Evolutionary conservation across 371 early-diverging fungal species (phyloP).

Genomic region (Apophysomyces sp.): DNA sequence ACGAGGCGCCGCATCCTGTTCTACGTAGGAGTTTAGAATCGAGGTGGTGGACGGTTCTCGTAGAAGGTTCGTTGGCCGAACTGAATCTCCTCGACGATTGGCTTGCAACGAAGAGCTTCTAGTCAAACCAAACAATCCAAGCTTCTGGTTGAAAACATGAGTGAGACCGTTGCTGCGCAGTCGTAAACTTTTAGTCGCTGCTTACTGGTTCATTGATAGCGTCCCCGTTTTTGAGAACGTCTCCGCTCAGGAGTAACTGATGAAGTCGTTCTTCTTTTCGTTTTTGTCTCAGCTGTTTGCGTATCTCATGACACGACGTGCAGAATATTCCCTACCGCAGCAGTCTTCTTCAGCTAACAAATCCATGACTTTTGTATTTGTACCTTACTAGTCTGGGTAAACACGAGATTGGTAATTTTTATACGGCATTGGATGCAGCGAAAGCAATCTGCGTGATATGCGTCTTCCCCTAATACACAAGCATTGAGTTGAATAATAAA

Average conservation of each 20-base stretch:
- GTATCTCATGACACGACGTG: conserved; percentile 44
- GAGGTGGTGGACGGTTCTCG: conserved; percentile 6
- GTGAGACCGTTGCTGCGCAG: background rate
- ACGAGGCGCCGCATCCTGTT: background rate
- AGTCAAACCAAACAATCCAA: background rate
- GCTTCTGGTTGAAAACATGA: background rate
- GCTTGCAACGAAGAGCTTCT: background rate
- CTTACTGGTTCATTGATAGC: too few species aligned
- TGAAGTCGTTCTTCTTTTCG: conserved; percentile 37
- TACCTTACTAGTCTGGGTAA: conserved; percentile 79
- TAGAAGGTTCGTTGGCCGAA: background rate
- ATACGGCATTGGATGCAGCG: conserved; percentile 71
- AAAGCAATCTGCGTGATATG: conserved; percentile 87
- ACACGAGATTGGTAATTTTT: conserved; percentile 75
- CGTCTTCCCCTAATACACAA: conserved; percentile 74
- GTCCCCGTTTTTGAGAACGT: background rate
- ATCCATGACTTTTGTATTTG: background rate
- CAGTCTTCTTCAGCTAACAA: background rate
- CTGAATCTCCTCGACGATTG: background rate
- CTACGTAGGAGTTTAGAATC: conserved; percentile 8
- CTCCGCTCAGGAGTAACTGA: conserved; percentile 7
- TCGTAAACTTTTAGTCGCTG: too few species aligned
- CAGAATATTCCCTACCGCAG: conserved; percentile 48
- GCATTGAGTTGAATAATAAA: too few species aligned
- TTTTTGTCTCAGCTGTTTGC: conserved; percentile 37